These are phyloP conservation scores for Fusarium graminum DNA, from an alignment of 2,329 filamentous ascomycete genomes.

Conservation along the genomic window DNA sequence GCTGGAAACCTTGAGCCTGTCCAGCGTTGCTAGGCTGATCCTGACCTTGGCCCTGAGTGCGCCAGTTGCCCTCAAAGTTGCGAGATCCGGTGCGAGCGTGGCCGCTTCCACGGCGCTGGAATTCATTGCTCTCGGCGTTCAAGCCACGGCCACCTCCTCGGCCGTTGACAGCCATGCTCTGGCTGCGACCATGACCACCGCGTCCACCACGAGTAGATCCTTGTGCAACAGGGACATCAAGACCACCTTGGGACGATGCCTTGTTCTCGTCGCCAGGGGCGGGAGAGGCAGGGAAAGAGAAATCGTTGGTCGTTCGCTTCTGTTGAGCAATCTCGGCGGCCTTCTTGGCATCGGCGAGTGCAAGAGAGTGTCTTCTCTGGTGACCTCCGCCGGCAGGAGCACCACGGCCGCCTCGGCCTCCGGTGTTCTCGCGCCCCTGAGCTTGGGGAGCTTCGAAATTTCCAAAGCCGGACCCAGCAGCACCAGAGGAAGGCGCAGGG, in stretches of 20 bases:
- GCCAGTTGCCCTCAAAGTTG: constrained; percentile 99
- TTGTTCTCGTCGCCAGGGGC: constrained; percentile 66
- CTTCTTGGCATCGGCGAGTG: constrained; percentile 95
- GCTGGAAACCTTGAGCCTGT: constrained; percentile 83
- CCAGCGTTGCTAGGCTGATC: constrained; percentile 63
- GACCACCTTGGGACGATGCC: constrained; percentile 49
- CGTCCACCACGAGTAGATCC: constrained; percentile 66
- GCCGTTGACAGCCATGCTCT: constrained; percentile 87
- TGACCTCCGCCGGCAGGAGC: constrained; percentile 79
- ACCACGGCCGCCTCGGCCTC: constrained; percentile 78
- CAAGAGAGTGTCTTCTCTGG: constrained; percentile 93
- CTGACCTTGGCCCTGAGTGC: constrained; percentile 79
- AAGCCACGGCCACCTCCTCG: constrained; percentile 78
- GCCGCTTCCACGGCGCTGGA: constrained; percentile 81
- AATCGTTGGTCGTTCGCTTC: constrained; percentile 92
- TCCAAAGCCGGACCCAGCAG: constrained; percentile 82
- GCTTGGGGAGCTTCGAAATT: constrained; percentile 76
- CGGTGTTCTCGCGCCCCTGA: constrained; percentile 54
- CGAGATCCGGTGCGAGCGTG: constrained; percentile 87
- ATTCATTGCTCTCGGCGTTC: constrained; percentile 66
- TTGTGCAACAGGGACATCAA: constrained; percentile 55
- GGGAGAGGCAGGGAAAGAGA: constrained; percentile 86
- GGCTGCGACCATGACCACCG: constrained; percentile 79
- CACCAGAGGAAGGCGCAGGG: constrained; percentile 91
- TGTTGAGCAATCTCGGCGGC: constrained; percentile 96